A percentile compares a stretch with the other conserved stretches of the same genome.
These are phyloP conservation scores for Alopecurus myosuroides DNA, from an alignment of 176 grass and related monocot species.

Conservation along the genomic window DNA sequence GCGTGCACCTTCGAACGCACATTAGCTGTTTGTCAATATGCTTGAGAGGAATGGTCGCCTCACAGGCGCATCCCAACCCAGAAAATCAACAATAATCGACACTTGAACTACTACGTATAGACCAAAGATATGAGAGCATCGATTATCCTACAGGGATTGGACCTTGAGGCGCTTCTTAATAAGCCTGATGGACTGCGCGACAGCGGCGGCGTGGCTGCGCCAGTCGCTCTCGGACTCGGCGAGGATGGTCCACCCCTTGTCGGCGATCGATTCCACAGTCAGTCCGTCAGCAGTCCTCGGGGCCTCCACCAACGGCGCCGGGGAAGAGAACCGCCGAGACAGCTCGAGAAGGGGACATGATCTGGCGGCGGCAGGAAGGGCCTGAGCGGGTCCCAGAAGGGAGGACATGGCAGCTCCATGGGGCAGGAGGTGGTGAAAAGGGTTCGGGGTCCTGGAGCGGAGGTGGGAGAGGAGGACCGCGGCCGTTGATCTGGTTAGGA, in stretches of 20 bases:
- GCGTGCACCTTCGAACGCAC: neutral
- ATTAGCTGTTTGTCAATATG: conserved; percentile 22
- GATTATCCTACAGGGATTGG: neutral
- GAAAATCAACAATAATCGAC: neutral
- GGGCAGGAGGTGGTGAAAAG: neutral
- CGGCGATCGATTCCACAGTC: conserved; percentile 59
- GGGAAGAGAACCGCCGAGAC: conserved; percentile 49
- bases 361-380: neutral
- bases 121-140: neutral
- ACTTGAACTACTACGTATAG: neutral
- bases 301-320: conserved; percentile 27
- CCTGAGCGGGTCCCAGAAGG: neutral
- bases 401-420: conserved; percentile 15
- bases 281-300: conserved; percentile 68
- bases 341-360: neutral
- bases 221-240: conserved; percentile 79
- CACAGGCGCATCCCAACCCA: neutral
- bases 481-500: conserved; percentile 32
- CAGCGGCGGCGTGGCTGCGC: conserved; percentile 86
- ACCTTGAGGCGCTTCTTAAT: conserved; percentile 96
- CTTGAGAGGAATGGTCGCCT: neutral
- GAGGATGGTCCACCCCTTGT: conserved; percentile 88
- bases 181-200: conserved; percentile 78
- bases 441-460: conserved; percentile 10
- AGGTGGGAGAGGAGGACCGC: conserved; percentile 31